Percentiles rank a stretch among this genome's conserved stretches.
Evolutionary conservation across 495 filamentous ascomycete species (phyloP).

Genomic region (Bathelium albidoporum): DNA sequence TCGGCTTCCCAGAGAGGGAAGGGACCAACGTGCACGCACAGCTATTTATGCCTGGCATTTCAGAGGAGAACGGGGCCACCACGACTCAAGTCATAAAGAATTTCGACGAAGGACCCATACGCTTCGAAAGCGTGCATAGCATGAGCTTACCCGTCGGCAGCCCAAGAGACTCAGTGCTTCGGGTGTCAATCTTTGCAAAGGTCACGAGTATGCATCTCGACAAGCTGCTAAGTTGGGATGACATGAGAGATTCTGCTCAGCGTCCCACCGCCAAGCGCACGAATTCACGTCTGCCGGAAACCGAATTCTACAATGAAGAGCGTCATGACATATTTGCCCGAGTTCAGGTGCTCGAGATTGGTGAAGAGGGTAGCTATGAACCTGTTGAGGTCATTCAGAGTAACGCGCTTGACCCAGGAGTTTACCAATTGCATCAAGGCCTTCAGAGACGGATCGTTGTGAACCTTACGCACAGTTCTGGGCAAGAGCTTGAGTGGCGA

Average conservation of each 20-base stretch:
- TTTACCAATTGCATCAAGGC: conserved; percentile 91
- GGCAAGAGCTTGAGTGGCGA: conserved; percentile 76
- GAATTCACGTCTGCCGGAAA: conserved; percentile 69
- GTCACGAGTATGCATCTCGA: conserved; percentile 92
- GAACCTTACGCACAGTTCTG: conserved; percentile 78
- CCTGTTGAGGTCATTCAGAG: conserved; percentile 88
- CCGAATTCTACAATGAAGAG: conserved; percentile 86
- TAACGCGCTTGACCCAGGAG: conserved; percentile 68
- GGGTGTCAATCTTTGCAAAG: conserved; percentile 88
- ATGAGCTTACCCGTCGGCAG: conserved; percentile 93
- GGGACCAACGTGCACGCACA: conserved; percentile 94
- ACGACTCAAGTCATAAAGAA: conserved; percentile 90
- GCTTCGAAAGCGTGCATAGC: conserved; percentile 95
- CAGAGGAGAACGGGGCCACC: conserved; percentile 81
- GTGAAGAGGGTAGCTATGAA: conserved; percentile 80
- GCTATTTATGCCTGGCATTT: conserved; percentile 85
- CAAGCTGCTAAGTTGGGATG: conserved; percentile 97
- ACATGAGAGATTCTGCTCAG: conserved; percentile 72
- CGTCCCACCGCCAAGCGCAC: conserved; percentile 44
- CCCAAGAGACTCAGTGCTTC: conserved; percentile 59
- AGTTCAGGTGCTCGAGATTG: conserved; percentile 78
- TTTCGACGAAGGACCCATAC: conserved; percentile 90
- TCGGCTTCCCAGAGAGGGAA: conserved; percentile 92
- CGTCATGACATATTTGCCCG: conserved; percentile 85
- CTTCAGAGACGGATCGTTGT: conserved; percentile 82